Evolutionary conservation across 192 early-diverging fungal species (phyloP), one percentile per base, ranked within the genome.

Genomic region (Coemansia sp.): DNA sequence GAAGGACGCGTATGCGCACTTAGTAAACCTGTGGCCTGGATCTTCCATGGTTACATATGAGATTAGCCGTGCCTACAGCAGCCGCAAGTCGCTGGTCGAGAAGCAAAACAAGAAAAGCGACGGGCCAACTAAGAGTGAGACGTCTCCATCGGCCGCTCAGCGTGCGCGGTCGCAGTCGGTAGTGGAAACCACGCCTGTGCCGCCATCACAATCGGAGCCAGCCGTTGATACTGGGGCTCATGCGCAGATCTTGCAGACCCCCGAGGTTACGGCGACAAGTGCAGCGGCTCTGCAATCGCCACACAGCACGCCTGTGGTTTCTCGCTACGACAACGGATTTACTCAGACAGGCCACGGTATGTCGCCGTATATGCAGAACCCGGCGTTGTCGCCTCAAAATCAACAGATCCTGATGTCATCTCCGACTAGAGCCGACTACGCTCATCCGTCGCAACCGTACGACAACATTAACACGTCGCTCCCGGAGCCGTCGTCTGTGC

Each of bases 61-160:
- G 63, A 72, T 81, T 38, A 81, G 79, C 67, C 61, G 79, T 8
- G 79, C 79, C 0, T 81, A 81, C 54, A 81, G 79, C 31, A 81
- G 79, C 48, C 79, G 79, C 38, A 81, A 81, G 61, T 63, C 69
- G 33, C 55, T 81, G 22, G 58, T 81, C 1, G 79, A 81, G 31
- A 81, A 62, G 57, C 79, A 81, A 36, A 68, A 33, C 57, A 70
- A 71, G 37, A 75, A 64, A 55, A 22, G 58, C 2, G 78, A 75
- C 9, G 20, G n/a, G 22, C 42, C 36, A 30, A 40, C 30, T 31
- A 37, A 20, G 23, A 25, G 3, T 37, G 47, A 38, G 11, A 10
- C 37, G 23, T 28, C 61, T 14, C 30, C 44, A 33, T 36, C 13
- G 13, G 36, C 28, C 10, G 34, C 19, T 9, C 34, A 37, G 20